These are phyloP conservation scores for Epichloe sibirici DNA, from an alignment of 2,329 filamentous ascomycete genomes.

Conservation along the genomic window DNA sequence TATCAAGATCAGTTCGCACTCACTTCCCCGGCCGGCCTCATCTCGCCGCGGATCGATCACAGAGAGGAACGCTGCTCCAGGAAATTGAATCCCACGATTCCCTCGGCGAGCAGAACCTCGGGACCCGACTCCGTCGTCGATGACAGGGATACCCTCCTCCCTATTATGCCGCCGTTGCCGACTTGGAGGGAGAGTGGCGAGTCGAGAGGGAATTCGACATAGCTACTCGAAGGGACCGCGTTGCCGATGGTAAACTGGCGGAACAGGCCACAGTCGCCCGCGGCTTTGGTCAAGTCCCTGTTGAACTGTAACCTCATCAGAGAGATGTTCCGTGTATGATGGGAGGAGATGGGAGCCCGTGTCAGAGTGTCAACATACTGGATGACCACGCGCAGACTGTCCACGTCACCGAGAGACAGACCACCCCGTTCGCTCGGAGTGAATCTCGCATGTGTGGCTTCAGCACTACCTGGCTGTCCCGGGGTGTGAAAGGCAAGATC, in stretches of 20 bases:
- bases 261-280: conserved; percentile 30
- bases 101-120: conserved; percentile 29
- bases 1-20: not conserved
- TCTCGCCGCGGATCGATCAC: not conserved
- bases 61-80: conserved; percentile 8
- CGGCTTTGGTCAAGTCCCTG: conserved; percentile 30
- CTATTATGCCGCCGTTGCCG: conserved; percentile 34
- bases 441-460: conserved; percentile 31
- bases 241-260: conserved; percentile 23
- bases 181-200: conserved; percentile 31
- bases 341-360: not conserved
- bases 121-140: conserved; percentile 13
- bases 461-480: conserved; percentile 22
- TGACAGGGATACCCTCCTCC: conserved; percentile 32
- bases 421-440: conserved; percentile 17
- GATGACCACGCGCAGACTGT: conserved; percentile 27
- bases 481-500: conserved; percentile 33
- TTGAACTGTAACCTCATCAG: conserved; percentile 18
- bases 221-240: conserved; percentile 6
- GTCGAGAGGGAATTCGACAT: conserved; percentile 23
- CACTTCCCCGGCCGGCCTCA: not conserved
- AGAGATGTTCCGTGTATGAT: not conserved
- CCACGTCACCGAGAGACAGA: conserved; percentile 6
- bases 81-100: conserved; percentile 38
- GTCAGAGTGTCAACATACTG: conserved; percentile 24